A percentile compares a stretch with the other conserved stretches of the same genome.
Evolutionary conservation across 495 filamentous ascomycete species (phyloP).

Genomic region (Penicillium crystallinum): DNA sequence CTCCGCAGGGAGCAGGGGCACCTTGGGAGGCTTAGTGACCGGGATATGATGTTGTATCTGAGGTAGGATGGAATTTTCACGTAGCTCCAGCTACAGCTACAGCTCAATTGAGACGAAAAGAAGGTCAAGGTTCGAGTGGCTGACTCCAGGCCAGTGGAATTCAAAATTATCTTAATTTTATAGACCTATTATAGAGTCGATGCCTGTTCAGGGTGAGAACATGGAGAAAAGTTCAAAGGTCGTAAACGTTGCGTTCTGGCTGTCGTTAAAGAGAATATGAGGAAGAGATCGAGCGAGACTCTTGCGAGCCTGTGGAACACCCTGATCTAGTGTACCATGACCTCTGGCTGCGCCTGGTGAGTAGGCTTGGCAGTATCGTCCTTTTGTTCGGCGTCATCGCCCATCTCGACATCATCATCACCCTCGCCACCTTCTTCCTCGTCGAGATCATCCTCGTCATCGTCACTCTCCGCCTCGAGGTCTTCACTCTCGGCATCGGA

Average conservation of each 20-base stretch:
- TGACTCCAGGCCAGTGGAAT: background rate
- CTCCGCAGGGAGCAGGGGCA: too few species aligned
- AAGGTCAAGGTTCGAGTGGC: background rate
- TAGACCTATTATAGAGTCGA: constrained; percentile 19
- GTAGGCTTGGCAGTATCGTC: constrained; percentile 33
- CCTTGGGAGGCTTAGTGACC: too few species aligned
- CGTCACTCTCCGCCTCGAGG: constrained; percentile 88
- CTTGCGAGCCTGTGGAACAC: background rate
- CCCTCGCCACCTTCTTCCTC: constrained; percentile 64
- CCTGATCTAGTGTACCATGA: constrained; percentile 49
- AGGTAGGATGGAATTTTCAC: too few species aligned
- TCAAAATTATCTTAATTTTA: constrained; percentile 23
- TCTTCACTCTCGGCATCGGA: constrained; percentile 91
- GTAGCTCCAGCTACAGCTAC: too few species aligned
- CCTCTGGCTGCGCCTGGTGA: constrained; percentile 40
- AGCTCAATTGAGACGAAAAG: background rate
- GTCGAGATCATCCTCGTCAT: constrained; percentile 80
- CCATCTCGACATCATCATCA: constrained; percentile 83
- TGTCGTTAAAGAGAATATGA: constrained; percentile 10
- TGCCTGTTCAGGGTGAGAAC: constrained; percentile 9
- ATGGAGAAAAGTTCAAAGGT: constrained; percentile 18
- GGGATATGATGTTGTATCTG: too few species aligned
- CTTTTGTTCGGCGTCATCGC: constrained; percentile 53
- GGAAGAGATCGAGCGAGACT: background rate
- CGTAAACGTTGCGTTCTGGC: constrained; percentile 34